Base-by-base conservation (phyloP, 768 basidiomycete genomes). In the Leccinum barrowsii region DNA sequence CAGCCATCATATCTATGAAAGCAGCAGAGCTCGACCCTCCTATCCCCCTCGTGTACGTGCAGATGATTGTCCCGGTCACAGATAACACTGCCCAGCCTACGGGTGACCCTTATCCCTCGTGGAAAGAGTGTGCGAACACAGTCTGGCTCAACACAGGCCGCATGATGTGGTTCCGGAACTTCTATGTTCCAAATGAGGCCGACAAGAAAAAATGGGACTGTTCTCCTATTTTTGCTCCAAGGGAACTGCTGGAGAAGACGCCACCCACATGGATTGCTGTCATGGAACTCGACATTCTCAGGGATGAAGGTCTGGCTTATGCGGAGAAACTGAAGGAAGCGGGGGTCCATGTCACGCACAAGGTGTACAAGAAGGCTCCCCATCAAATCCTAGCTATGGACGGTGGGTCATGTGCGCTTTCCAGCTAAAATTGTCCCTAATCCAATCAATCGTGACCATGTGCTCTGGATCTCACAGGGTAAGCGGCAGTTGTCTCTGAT, bases 331-430 rank as follows among this genome's bases (percentile, higher is more conserved):
- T 91, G 66, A 76, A 65, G 62, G 70, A 74, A 34, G 77, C 74
- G 1, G 87, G 86, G 1, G 81, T 86, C 15, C 68, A 77, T 21
- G 82, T 82, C 12, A 79, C 85, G 56, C 71, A 81, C 3, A 80
- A 79, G 64, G 68, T 84, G 21, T 90, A 90, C 69, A 76, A 80
- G 63, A 80, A 79, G 13, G 85, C 83, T 4, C 89, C 88, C 28
- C 87, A 90, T 74, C 86, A 82, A 1, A 82, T 87, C 46, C 83
- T 90, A 81, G 84, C 83, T 6, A 87, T 89, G 86, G 87, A 89
- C 60, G 85, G 86, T 85, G 59, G 60, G 84, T 51, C 15, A 12
- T 50, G 40, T 30, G 37, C 12, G 13, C 28, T 42, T 47, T 32
- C 17, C 13, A n/a, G n/a, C 10, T 28, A 35, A 34, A 49, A 2